Base-by-base conservation (phyloP, 2,329 filamentous ascomycete genomes). In the Apiospora saccharicola region DNA sequence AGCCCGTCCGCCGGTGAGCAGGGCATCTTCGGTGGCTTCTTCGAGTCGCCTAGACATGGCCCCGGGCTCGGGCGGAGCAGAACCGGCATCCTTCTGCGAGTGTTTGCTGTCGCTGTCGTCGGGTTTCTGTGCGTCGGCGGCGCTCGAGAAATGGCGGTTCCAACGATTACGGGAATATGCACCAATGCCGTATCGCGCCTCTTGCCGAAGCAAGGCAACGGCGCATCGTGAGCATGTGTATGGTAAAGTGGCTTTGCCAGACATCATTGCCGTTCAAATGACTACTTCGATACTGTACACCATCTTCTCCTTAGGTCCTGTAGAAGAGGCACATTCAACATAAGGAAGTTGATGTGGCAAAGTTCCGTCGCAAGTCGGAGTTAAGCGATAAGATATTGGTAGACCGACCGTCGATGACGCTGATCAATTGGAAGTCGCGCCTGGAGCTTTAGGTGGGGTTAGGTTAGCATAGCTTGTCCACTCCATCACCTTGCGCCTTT, bases 11-110 rank as follows among this genome's bases (percentile, higher is more conserved):
- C 89, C 90, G 1, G 86, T 87, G 41, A 90, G 77, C 0, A 92
- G 82, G 1, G 86, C 88, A 70, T 92, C 89, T 75, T 92, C 90
- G 1, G 90, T 92, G 1, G 90, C 90, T 77, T 91, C 85, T 73
- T 89, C 83, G 12, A 92, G 83, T 22, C 89, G 88, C 49, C 88
- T 85, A 12, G 88, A 82, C 86, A 92, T 86, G 34, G 87, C 81
- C 0, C 88, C 87, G 24, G 72, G 78, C 19, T n/a, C n/a, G 14
- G 67, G 44, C 19, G 43, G 19, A n/a, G 34, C 34, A 7, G 41
- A 19, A 8, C 46, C 19, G 24, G 41, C 41, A 61, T 61, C 30
- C 41, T 47, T 47, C 30, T 8, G 4, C 6, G 24, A 26, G n/a
- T 43, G 19, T 10, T 47, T 46, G n/a, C 6, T 14, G 41, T 68